Conservation (phyloP, 768 basidiomycete species). For the Serendipita sp. region DNA sequence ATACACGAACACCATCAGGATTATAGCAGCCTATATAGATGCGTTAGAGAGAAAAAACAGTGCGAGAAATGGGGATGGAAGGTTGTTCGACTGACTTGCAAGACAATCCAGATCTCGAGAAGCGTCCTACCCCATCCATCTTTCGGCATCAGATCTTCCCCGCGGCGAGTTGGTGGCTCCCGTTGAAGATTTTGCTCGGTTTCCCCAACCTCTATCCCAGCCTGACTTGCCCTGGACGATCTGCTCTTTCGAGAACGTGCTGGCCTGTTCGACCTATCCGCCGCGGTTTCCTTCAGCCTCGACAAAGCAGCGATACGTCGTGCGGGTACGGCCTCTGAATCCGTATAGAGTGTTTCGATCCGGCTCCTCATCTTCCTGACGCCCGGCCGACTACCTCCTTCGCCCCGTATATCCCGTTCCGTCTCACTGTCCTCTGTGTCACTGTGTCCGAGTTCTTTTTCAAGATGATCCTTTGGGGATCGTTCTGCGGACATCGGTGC, state of each 20-base stretch:
- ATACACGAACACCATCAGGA: conserved; percentile 64
- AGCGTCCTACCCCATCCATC: not conserved
- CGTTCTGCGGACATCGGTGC: not conserved
- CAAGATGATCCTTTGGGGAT: conserved; percentile 46
- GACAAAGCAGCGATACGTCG: not conserved
- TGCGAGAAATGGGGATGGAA: not conserved
- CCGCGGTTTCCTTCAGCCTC: not conserved
- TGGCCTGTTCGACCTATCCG: not conserved
- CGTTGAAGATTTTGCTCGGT: too few species aligned
- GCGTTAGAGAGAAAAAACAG: not conserved
- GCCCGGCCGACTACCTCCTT: not conserved
- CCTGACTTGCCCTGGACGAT: not conserved
- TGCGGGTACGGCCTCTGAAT: not conserved
- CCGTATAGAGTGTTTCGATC: not conserved
- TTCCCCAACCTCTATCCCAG: too few species aligned
- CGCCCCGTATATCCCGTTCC: not conserved
- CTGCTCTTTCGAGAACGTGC: not conserved
- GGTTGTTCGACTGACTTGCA: conserved; percentile 28
- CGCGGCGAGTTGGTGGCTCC: not conserved
- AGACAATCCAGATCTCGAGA: conserved; percentile 62
- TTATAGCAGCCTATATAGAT: conserved; percentile 33
- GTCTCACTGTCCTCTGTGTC: conserved; percentile 12
- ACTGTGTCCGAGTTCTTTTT: conserved; percentile 30
- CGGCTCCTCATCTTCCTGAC: not conserved
- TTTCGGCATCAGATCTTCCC: conserved; percentile 28